phyloP scores from a whole-genome alignment of 768 basidiomycete genomes.

The Tylopilus subfusipes region DNA sequence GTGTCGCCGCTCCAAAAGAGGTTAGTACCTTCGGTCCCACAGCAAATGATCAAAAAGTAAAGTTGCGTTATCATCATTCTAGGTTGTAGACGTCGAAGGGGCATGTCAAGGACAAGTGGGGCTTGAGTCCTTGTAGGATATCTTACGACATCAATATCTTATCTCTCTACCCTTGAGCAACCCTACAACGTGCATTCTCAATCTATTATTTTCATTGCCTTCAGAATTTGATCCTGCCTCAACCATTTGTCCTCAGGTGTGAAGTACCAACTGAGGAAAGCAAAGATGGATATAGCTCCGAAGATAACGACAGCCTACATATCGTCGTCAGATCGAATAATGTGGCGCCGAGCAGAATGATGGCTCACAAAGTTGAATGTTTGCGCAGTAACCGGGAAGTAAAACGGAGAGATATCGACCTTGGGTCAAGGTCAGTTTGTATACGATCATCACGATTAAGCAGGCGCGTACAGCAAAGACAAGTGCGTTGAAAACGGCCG shows the following conservation, averaged over 20 bases:
- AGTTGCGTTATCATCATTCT: constrained; percentile 1
- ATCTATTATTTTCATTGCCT: constrained; percentile 38
- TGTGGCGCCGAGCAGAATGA: background rate
- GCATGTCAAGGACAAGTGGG: constrained; percentile 72
- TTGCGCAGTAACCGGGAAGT: constrained; percentile 71
- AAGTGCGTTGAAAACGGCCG: constrained; percentile 69
- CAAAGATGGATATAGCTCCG: constrained; percentile 74
- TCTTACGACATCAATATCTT: constrained; percentile 1
- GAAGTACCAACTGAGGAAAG: constrained; percentile 72
- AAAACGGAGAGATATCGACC: constrained; percentile 86
- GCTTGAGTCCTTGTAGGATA: constrained; percentile 46
- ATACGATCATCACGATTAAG: background rate
- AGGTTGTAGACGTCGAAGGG: constrained; percentile 76
- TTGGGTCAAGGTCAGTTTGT: constrained; percentile 25
- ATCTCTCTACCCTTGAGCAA: background rate
- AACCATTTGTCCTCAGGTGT: constrained; percentile 81
- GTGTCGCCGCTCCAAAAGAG: constrained; percentile 80
- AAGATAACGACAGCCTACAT: constrained; percentile 73
- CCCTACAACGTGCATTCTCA: constrained; percentile 3
- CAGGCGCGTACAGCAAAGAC: constrained; percentile 62
- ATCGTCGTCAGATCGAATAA: constrained; percentile 9
- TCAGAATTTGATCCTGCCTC: constrained; percentile 55
- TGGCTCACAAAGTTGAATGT: constrained; percentile 82
- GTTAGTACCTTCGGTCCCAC: constrained; percentile 33
- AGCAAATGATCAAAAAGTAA: background rate